Conservation (phyloP, 2,329 filamentous ascomycete species). For the Mycocentrospora acerina region DNA sequence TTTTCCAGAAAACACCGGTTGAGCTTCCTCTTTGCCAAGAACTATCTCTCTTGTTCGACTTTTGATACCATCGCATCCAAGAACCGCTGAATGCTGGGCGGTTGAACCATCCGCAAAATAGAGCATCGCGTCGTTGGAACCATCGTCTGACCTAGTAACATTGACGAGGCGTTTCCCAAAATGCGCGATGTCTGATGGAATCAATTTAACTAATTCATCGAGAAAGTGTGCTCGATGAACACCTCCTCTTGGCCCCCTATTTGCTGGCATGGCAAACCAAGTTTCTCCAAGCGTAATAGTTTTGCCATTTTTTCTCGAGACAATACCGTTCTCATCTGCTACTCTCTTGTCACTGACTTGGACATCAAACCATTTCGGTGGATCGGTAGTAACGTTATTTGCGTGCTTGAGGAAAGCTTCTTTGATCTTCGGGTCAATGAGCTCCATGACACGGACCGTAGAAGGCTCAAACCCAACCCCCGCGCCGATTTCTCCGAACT, state of each 20-base stretch:
- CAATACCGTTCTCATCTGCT: slow-evolving; percentile 7
- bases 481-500: slow-evolving; percentile 60
- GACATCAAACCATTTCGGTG: slow-evolving; percentile 25
- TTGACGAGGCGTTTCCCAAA: slow-evolving; percentile 44
- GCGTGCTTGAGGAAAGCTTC: slow-evolving; percentile 11
- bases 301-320: slow-evolving; percentile 7
- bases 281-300: slow-evolving; percentile 16
- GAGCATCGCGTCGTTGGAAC: slow-evolving; percentile 29
- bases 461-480: slow-evolving; percentile 52
- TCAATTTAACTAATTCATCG: slow-evolving; percentile 50
- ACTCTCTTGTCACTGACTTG: slow-evolving; percentile 23
- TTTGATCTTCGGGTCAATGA: slow-evolving; percentile 39
- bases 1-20: slow-evolving; percentile 57
- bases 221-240: slow-evolving; percentile 54
- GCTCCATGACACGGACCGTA: slow-evolving; percentile 42
- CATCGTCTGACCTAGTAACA: slow-evolving; percentile 24
- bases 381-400: slow-evolving; percentile 12
- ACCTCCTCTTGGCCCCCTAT: slow-evolving; percentile 31
- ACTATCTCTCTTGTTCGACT: slow-evolving; percentile 56
- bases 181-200: slow-evolving; percentile 46
- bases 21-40: slow-evolving; percentile 48
- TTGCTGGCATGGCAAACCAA: slow-evolving; percentile 26
- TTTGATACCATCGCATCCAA: slow-evolving; percentile 67
- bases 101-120: slow-evolving; percentile 49
- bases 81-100: slow-evolving; percentile 50